Evolutionary conservation across 805 yeast species (phyloP).

Genomic region (Candida manassasensis): DNA sequence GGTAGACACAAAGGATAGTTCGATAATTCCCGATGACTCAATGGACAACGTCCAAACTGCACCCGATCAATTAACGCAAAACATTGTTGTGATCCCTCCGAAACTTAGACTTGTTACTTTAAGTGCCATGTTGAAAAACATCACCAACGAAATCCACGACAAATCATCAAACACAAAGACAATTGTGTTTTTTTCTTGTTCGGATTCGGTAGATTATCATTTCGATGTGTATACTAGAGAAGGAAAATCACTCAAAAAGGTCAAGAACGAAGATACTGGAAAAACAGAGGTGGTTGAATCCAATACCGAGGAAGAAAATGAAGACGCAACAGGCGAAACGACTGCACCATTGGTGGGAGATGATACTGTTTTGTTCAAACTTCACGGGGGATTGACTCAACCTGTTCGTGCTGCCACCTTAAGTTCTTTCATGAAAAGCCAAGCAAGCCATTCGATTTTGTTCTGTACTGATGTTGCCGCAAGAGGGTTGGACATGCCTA

Average conservation of each 20-base stretch:
- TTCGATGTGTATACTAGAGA: constrained; percentile 65
- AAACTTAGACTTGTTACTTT: constrained; percentile 82
- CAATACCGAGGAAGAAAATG: constrained; percentile 18
- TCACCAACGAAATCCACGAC: constrained; percentile 15
- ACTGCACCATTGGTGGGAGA: constrained; percentile 51
- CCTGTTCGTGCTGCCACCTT: constrained; percentile 76
- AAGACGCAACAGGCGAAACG: constrained; percentile 31
- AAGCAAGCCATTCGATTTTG: constrained; percentile 54
- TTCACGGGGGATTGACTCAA: constrained; percentile 91
- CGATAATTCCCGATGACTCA: constrained; percentile 5
- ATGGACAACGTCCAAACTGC: constrained; percentile 38
- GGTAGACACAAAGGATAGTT: constrained; percentile 11
- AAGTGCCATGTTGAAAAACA: constrained; percentile 56
- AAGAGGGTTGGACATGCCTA: constrained; percentile 90
- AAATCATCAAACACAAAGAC: constrained; percentile 39
- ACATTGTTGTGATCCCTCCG: constrained; percentile 82
- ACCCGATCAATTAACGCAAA: constrained; percentile 88
- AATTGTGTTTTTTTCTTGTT: constrained; percentile 86
- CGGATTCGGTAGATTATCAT: constrained; percentile 96
- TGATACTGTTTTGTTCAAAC: constrained; percentile 48
- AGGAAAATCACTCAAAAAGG: constrained; percentile 37
- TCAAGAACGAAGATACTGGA: constrained; percentile 23
- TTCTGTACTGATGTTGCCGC: constrained; percentile 98
- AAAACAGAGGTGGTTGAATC: constrained; percentile 14
- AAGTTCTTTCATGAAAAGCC: constrained; percentile 50